Percentiles rank a stretch among this genome's conserved stretches.
Conservation (phyloP, 257 asterid genomes). For the Solanum tacnaense region DNA sequence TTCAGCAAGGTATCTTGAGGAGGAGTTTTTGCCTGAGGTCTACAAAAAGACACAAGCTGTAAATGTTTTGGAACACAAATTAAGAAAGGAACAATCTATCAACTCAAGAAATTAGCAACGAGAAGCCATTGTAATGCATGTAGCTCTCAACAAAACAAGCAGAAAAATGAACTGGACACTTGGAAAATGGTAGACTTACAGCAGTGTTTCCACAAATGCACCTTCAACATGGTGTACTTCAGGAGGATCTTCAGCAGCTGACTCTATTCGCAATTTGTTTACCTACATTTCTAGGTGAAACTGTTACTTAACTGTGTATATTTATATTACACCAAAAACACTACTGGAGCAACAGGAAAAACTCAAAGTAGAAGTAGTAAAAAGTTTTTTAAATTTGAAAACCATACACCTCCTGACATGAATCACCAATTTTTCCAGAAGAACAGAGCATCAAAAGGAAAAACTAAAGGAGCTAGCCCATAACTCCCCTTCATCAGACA, state of each 20-base stretch:
- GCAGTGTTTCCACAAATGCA: constrained; percentile 87
- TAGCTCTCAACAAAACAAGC: constrained; percentile 1
- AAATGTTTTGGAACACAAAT: not conserved
- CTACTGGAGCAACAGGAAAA: not conserved
- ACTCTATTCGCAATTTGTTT: constrained; percentile 71
- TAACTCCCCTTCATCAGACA: not conserved
- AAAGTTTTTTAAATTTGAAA: not conserved
- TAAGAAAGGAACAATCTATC: not conserved
- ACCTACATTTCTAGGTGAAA: constrained; percentile 31
- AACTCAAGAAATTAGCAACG: not conserved
- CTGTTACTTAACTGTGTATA: constrained; percentile 2
- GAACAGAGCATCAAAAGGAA: not conserved
- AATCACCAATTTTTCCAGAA: not conserved
- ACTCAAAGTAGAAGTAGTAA: not conserved
- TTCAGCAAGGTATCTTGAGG: constrained; percentile 83
- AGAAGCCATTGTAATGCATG: not conserved
- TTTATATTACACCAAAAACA: not conserved
- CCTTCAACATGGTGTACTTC: constrained; percentile 85
- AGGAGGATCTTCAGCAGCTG: constrained; percentile 62
- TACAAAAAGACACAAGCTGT: constrained; percentile 15
- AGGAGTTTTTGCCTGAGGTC: constrained; percentile 69
- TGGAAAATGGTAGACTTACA: constrained; percentile 40
- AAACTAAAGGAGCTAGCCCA: not conserved
- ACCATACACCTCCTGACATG: not conserved
- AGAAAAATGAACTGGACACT: not conserved